These are phyloP conservation scores for Hymenoscyphus repandus DNA, from an alignment of 2,329 filamentous ascomycete species.

Conservation along the genomic window DNA sequence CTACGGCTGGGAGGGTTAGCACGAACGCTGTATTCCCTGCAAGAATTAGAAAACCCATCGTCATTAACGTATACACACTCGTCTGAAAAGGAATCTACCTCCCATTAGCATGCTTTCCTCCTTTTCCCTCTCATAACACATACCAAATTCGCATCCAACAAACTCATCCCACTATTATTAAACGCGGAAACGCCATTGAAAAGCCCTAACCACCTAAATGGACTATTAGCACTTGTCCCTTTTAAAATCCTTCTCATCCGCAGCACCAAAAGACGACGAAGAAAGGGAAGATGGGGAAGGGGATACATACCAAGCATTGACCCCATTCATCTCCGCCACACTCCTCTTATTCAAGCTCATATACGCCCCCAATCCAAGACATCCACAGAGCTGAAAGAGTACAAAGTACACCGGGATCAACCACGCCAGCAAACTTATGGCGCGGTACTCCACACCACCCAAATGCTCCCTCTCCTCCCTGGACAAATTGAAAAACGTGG, in stretches of 20 bases:
- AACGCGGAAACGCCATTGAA: constrained; percentile 66
- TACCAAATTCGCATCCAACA: constrained; percentile 60
- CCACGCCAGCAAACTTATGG: constrained; percentile 52
- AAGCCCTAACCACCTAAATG: constrained; percentile 51
- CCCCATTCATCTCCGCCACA: constrained; percentile 47
- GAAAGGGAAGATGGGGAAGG: not conserved
- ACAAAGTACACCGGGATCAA: constrained; percentile 57
- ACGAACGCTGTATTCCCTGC: constrained; percentile 55
- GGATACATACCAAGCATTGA: constrained; percentile 50
- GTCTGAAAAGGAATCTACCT: constrained; percentile 36
- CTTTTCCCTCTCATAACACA: constrained; percentile 15
- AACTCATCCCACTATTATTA: constrained; percentile 66
- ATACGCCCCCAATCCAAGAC: constrained; percentile 56
- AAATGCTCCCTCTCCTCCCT: constrained; percentile 50
- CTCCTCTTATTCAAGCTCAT: constrained; percentile 47
- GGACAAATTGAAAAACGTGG: constrained; percentile 49
- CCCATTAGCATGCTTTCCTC: not conserved
- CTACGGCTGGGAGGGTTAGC: not conserved
- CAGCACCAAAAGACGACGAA: too few species aligned
- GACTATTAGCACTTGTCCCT: not conserved
- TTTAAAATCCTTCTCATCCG: too few species aligned
- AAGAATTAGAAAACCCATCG: constrained; percentile 52
- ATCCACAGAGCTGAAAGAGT: constrained; percentile 53
- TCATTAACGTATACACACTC: constrained; percentile 37
- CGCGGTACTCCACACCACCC: constrained; percentile 60